A percentile compares a stretch with the other conserved stretches of the same genome.
Evolutionary conservation across 2,329 filamentous ascomycete species (phyloP).

Genomic region (Sphaerulina populicola): DNA sequence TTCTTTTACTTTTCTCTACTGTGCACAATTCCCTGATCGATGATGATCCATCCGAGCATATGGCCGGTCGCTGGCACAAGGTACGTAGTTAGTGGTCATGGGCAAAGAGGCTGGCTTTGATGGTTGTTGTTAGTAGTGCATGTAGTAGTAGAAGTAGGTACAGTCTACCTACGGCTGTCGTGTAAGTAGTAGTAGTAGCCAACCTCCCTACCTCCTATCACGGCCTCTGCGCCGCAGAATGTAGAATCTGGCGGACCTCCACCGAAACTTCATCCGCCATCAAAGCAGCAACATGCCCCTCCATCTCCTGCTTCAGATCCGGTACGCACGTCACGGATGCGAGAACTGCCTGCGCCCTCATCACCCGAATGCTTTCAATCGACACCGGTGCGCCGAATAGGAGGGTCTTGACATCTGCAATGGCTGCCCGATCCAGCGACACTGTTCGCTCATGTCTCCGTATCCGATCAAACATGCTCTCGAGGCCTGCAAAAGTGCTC

Average conservation of each 20-base stretch:
- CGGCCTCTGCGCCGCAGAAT: conserved; percentile 2
- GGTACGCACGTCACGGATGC: conserved; percentile 19
- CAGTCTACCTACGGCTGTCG: too few relatives aligned
- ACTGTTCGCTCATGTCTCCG: conserved; percentile 9
- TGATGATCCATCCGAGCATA: too few relatives aligned
- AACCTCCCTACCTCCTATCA: neutral
- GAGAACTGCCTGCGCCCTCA: conserved; percentile 26
- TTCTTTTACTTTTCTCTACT: too few relatives aligned
- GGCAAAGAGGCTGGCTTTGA: too few relatives aligned
- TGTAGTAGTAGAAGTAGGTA: too few relatives aligned
- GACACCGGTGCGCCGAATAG: conserved; percentile 24
- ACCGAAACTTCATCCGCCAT: conserved; percentile 14
- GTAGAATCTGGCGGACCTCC: conserved; percentile 9
- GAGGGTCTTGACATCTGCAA: conserved; percentile 18
- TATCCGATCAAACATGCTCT: conserved; percentile 12
- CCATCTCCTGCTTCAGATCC: conserved; percentile 13
- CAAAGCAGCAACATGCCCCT: conserved; percentile 16
- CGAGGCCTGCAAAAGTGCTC: conserved; percentile 22
- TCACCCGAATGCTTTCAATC: conserved; percentile 27
- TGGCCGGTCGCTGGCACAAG: too few relatives aligned
- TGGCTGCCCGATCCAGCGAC: conserved; percentile 8
- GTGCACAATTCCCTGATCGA: too few relatives aligned
- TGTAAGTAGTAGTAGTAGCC: too few relatives aligned
- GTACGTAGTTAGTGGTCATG: too few relatives aligned
- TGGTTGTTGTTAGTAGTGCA: too few relatives aligned